Base-by-base conservation (phyloP, 352 stramenopile species). In the Phytophthora fragariae region DNA sequence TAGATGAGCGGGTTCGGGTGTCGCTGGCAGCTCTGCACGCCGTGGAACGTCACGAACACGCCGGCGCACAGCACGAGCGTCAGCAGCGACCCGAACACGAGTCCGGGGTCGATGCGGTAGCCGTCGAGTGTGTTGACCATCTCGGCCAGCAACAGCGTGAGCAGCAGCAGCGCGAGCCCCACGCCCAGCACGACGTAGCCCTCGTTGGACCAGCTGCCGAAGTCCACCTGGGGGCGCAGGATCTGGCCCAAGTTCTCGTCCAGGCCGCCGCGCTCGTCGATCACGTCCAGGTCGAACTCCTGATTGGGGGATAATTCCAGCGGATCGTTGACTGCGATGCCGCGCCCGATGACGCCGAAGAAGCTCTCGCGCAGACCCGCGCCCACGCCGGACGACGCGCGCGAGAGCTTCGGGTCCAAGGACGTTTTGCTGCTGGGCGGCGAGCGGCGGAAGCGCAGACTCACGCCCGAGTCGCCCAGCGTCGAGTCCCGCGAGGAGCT, bases 1-100 rank as follows among this genome's bases (percentile, higher is more conserved):
- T 91, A 81, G 58, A 96, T 91, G n/a, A 96, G 68, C 47, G 89
- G 88, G 55, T 96, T 96, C 1, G 89, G 89, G 35, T 96, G 89
- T 8, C 73, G 75, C 55, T 93, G 88, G 76, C 88, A 95, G 21
- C 80, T 73, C 64, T 96, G 86, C 17, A 94, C 84, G 52, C 85
- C 85, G 61, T 92, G 80, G 67, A 92, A 96, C 57, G 88, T 92
- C 57, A 95, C 71, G 39, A 95, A 88, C 62, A 96, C 88, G 69
- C 92, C 80, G 1, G 73, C 68, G 41, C 87, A 91, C 8, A 92
- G 73, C 2, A 92, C 66, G n/a, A 95, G 73, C 4, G 89, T 95
- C 49, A 92, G 73, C 3, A 95, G 62, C 17, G 89, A 92, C 37
- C 89, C 89, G 60, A 94, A 91, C 2, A 95, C 85, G 17, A 94